These are phyloP conservation scores for Hyphopichia pseudoburtonii DNA, from an alignment of 1,139 yeast genomes.

Conservation along the genomic window DNA sequence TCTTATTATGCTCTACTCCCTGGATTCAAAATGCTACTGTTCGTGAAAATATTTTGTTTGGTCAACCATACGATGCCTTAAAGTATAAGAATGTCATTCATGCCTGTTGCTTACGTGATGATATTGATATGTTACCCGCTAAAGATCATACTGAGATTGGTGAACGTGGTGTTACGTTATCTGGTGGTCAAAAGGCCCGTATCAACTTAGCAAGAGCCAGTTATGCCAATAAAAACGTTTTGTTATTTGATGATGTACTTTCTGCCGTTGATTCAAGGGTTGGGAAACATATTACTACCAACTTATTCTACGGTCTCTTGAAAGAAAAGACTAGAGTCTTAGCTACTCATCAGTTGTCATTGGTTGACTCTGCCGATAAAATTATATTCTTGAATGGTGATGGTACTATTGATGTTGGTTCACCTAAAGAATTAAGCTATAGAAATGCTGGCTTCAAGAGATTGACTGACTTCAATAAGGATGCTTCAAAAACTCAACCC, in stretches of 20 bases:
- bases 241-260: constrained; percentile 42
- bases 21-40: constrained; percentile 51
- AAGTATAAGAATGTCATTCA: constrained; percentile 28
- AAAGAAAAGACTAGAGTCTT: constrained; percentile 30
- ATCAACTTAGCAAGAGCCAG: constrained; percentile 45
- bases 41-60: constrained; percentile 41
- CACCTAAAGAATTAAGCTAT: constrained; percentile 24
- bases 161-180: constrained; percentile 42
- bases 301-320: constrained; percentile 33
- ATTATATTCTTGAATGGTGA: constrained; percentile 34
- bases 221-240: constrained; percentile 32
- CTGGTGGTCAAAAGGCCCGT: constrained; percentile 47
- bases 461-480: constrained; percentile 27
- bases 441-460: constrained; percentile 26
- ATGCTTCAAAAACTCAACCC: constrained; percentile 17
- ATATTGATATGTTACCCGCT: constrained; percentile 31
- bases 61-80: constrained; percentile 28
- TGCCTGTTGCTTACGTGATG: constrained; percentile 45
- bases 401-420: constrained; percentile 35
- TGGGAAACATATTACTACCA: constrained; percentile 36
- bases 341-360: constrained; percentile 41
- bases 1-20: constrained; percentile 35
- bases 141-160: constrained; percentile 43
- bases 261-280: constrained; percentile 44
- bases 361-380: constrained; percentile 33